Evolutionary conservation across 2,329 filamentous ascomycete genomes (phyloP).

Genomic region (Diaporthe batatas): DNA sequence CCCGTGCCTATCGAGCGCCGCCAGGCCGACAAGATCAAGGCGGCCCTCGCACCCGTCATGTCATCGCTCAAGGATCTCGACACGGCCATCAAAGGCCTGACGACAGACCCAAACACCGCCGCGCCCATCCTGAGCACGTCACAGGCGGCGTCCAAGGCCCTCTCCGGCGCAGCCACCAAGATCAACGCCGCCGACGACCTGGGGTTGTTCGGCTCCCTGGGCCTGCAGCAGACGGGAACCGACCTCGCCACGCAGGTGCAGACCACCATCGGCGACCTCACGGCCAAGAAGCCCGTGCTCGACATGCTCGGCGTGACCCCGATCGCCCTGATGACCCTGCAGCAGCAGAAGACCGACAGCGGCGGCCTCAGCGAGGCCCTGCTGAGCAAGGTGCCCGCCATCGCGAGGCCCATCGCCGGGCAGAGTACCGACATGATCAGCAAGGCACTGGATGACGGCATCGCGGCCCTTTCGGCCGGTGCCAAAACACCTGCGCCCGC

Average conservation of each 20-base stretch:
- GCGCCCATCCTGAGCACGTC: conserved; percentile 34
- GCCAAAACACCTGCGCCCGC: background rate
- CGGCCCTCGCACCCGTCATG: conserved; percentile 34
- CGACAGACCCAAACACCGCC: conserved; percentile 31
- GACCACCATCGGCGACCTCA: conserved; percentile 36
- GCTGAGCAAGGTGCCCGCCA: conserved; percentile 36
- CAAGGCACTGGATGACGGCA: conserved; percentile 31
- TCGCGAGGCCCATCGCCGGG: conserved; percentile 34
- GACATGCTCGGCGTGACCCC: conserved; percentile 35
- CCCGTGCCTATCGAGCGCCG: conserved; percentile 16
- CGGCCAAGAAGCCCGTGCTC: conserved; percentile 35
- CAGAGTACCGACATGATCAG: conserved; percentile 35
- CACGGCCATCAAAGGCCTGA: conserved; percentile 35
- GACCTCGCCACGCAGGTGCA: conserved; percentile 36
- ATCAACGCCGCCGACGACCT: conserved; percentile 33
- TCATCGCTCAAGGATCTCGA: conserved; percentile 35
- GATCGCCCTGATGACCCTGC: conserved; percentile 20
- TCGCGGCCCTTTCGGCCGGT: conserved; percentile 28
- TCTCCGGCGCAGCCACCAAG: conserved; percentile 31
- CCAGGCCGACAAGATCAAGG: conserved; percentile 34
- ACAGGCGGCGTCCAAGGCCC: conserved; percentile 19
- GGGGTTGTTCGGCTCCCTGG: conserved; percentile 45
- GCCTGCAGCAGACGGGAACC: conserved; percentile 42
- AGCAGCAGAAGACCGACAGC: conserved; percentile 27
- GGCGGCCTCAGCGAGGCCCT: conserved; percentile 29